phyloP scores from a whole-genome alignment of 148 eudicot genomes.

The Camellia lanceoleosa region DNA sequence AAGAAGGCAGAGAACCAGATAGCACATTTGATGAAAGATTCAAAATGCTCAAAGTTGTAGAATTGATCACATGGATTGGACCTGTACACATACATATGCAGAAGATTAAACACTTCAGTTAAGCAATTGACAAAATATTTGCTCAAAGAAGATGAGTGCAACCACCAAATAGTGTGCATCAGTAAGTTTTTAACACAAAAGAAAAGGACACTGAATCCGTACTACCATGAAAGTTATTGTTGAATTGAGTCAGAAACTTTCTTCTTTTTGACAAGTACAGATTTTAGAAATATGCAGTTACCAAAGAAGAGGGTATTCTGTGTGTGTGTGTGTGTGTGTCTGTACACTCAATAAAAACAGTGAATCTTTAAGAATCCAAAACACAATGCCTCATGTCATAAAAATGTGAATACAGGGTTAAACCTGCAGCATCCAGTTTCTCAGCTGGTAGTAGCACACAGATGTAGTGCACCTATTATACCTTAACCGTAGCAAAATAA shows the following conservation, averaged over 20 bases:
- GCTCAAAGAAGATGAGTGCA: not conserved
- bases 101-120: slow-evolving; percentile 20
- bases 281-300: not conserved
- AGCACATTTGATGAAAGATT: slow-evolving; percentile 58
- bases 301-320: not conserved
- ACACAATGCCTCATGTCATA: too few species aligned
- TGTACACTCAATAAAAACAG: not conserved
- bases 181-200: not conserved
- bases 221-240: not conserved
- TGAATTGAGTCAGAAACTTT: not conserved
- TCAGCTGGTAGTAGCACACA: not conserved
- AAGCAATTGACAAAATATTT: slow-evolving; percentile 4
- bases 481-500: not conserved
- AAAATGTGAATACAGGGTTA: too few species aligned
- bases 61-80: slow-evolving; percentile 62
- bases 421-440: not conserved
- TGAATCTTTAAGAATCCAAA: not conserved
- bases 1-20: slow-evolving; percentile 53
- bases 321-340: too few species aligned
- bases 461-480: not conserved
- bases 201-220: not conserved
- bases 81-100: slow-evolving; percentile 43
- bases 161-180: slow-evolving; percentile 1
- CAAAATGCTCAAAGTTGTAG: slow-evolving; percentile 58
- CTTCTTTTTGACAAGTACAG: not conserved